Conservation (phyloP, 2,329 filamentous ascomycete species). For the Claviceps sp. region DNA sequence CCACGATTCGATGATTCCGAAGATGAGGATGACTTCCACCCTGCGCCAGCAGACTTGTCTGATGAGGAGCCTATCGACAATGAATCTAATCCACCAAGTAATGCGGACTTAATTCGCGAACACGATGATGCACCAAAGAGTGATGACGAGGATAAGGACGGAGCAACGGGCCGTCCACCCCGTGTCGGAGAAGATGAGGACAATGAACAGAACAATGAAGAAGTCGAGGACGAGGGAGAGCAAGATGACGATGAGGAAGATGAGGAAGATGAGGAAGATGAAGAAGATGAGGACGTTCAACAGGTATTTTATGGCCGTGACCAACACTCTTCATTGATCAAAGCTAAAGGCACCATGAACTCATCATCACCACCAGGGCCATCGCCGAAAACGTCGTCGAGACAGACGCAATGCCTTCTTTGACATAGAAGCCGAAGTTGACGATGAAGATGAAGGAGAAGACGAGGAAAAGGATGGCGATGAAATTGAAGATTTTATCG, state of each 20-base stretch:
- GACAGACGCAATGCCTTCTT: slow-evolving; percentile 75
- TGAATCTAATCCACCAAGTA: slow-evolving; percentile 18
- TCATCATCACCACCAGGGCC: slow-evolving; percentile 27
- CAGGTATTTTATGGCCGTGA: slow-evolving; percentile 26
- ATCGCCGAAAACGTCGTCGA: slow-evolving; percentile 70
- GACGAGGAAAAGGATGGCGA: slow-evolving; percentile 84
- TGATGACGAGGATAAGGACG: slow-evolving; percentile 29
- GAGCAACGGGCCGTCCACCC: slow-evolving; percentile 13
- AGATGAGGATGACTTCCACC: slow-evolving; percentile 85
- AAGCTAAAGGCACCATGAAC: not conserved
- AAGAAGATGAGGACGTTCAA: slow-evolving; percentile 55
- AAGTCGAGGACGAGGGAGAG: slow-evolving; percentile 22
- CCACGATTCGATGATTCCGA: slow-evolving; percentile 48
- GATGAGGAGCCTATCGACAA: slow-evolving; percentile 39
- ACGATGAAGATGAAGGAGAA: slow-evolving; percentile 79
- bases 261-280: slow-evolving; percentile 37
- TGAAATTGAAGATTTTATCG: slow-evolving; percentile 71
- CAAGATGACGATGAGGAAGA: slow-evolving; percentile 33
- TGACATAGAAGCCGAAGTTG: slow-evolving; percentile 96
- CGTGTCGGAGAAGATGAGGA: slow-evolving; percentile 9
- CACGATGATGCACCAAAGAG: slow-evolving; percentile 16
- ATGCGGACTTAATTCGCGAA: slow-evolving; percentile 20
- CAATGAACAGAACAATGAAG: slow-evolving; percentile 21
- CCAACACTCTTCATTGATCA: not conserved
- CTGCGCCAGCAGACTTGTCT: slow-evolving; percentile 57